A percentile compares a stretch with the other conserved stretches of the same genome.
These are phyloP conservation scores for Termitomyces sp. DNA, from an alignment of 768 basidiomycete species.

Conservation along the genomic window DNA sequence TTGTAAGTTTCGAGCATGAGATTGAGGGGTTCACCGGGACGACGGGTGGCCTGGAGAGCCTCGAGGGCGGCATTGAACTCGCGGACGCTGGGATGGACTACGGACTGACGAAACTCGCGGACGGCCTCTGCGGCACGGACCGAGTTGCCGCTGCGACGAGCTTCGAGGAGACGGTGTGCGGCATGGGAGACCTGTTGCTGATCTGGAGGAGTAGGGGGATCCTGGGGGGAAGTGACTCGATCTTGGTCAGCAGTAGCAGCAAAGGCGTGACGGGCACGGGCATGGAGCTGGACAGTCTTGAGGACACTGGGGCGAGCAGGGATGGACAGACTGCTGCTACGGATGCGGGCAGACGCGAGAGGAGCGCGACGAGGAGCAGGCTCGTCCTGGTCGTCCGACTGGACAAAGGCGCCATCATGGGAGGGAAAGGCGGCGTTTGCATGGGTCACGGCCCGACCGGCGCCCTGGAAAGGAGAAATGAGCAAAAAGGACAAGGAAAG, in stretches of 20 bases:
- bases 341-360: constrained; percentile 28
- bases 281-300: constrained; percentile 58
- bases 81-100: constrained; percentile 30
- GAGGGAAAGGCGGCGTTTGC: constrained; percentile 49
- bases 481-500: background rate
- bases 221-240: too few species aligned
- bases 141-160: constrained; percentile 21
- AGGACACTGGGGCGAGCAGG: constrained; percentile 49
- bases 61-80: constrained; percentile 64
- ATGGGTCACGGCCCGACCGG: constrained; percentile 69
- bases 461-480: constrained; percentile 37
- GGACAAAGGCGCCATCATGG: constrained; percentile 40
- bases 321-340: constrained; percentile 60
- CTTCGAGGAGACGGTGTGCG: constrained; percentile 18
- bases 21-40: constrained; percentile 47
- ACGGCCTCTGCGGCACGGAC: constrained; percentile 28
- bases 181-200: constrained; percentile 7
- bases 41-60: constrained; percentile 43
- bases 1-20: constrained; percentile 66
- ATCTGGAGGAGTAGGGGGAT: too few species aligned
- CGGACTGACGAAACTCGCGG: constrained; percentile 25
- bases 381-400: constrained; percentile 61
- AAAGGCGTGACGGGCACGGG: constrained; percentile 57
- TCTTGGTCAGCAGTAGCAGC: constrained; percentile 15
- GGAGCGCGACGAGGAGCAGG: constrained; percentile 22